Evolutionary conservation across 352 stramenopile species (phyloP).

Genomic region (Phytophthora lateralis): DNA sequence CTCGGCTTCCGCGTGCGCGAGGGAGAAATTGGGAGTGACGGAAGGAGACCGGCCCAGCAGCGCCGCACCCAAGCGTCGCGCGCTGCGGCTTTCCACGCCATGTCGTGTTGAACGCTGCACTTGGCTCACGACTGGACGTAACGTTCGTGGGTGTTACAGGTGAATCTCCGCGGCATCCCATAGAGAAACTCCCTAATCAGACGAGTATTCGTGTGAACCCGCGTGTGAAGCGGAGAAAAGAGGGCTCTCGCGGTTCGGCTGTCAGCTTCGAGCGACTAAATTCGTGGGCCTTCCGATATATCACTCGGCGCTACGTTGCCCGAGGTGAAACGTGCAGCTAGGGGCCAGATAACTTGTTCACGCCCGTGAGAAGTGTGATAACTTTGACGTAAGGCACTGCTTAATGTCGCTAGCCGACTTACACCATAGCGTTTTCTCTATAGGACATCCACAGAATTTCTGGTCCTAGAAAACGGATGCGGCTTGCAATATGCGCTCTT

Average conservation of each 20-base stretch:
- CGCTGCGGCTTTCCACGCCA: slow-evolving; percentile 29
- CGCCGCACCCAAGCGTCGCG: slow-evolving; percentile 29
- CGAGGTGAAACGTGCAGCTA: slow-evolving; percentile 4
- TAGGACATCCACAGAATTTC: slow-evolving; percentile 7
- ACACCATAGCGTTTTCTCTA: slow-evolving; percentile 1
- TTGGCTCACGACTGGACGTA: slow-evolving; percentile 13
- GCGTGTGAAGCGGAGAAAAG: slow-evolving; percentile 6
- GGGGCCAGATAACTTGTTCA: slow-evolving; percentile 20
- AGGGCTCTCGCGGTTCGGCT: slow-evolving; percentile 2
- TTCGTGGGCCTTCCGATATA: slow-evolving; percentile 29
- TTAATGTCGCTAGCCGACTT: background rate
- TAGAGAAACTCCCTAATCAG: slow-evolving; percentile 23
- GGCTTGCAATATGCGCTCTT: too few species aligned
- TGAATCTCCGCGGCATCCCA: slow-evolving; percentile 21
- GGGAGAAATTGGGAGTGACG: slow-evolving; percentile 34
- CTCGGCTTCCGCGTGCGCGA: slow-evolving; percentile 6
- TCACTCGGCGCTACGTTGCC: slow-evolving; percentile 16
- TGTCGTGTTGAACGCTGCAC: slow-evolving; percentile 8
- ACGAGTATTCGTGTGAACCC: slow-evolving; percentile 8
- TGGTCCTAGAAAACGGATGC: slow-evolving; percentile 7
- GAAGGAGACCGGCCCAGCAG: slow-evolving; percentile 11
- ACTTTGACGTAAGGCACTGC: background rate
- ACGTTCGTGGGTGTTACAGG: slow-evolving; percentile 24
- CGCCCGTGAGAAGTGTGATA: slow-evolving; percentile 16
- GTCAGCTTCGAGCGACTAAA: slow-evolving; percentile 29